Percentiles rank a stretch among this genome's conserved stretches.
Evolutionary conservation across 176 grass and related monocot species (phyloP).

Genomic region (Oryza glumipatula): DNA sequence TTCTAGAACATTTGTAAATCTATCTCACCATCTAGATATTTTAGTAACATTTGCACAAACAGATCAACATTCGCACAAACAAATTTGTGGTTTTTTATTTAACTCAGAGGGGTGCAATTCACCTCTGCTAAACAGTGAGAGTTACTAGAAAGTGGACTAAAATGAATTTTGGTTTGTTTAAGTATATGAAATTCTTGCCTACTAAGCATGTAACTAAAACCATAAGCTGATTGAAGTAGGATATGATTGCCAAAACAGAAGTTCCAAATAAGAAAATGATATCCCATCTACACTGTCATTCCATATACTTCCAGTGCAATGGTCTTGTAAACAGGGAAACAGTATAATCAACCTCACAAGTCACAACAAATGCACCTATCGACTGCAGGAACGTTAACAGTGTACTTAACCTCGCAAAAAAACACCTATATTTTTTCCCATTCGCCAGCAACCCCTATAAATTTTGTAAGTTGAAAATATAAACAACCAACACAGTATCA

Average conservation of each 20-base stretch:
- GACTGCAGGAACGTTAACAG: neutral
- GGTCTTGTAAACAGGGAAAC: neutral
- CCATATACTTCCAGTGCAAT: slow-evolving; percentile 11
- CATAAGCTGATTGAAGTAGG: slow-evolving; percentile 1
- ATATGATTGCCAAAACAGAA: neutral
- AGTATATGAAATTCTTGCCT: slow-evolving; percentile 20
- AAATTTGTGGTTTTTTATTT: neutral
- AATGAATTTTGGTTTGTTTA: neutral
- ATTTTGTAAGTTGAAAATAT: slow-evolving; percentile 25
- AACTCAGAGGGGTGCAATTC: neutral
- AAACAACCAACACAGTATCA: slow-evolving; percentile 23
- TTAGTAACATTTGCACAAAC: neutral
- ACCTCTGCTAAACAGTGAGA: slow-evolving; percentile 19
- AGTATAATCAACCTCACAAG: neutral
- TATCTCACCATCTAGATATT: neutral
- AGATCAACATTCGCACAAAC: neutral
- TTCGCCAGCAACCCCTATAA: neutral
- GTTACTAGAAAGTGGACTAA: neutral
- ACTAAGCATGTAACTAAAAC: neutral
- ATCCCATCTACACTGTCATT: neutral
- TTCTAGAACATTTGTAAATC: neutral
- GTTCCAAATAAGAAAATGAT: slow-evolving; percentile 2
- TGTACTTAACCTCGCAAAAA: neutral
- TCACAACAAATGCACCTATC: neutral
- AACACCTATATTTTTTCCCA: neutral